Evolutionary conservation across 2,329 filamentous ascomycete species (phyloP), one percentile per base, ranked within the genome.

Genomic region (Ophiostoma pallidulum): DNA sequence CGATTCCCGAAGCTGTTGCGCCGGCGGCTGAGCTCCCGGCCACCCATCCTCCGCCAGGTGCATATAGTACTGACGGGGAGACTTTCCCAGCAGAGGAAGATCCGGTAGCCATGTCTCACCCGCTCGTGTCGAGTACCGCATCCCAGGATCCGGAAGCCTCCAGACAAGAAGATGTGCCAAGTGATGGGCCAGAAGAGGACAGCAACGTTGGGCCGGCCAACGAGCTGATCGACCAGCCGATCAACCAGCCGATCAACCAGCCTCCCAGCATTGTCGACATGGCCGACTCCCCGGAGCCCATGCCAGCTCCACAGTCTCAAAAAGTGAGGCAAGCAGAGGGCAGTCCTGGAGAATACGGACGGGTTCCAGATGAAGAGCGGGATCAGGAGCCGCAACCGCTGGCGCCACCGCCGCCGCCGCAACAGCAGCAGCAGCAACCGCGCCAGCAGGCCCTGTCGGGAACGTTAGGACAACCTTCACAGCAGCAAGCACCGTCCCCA

Each of bases 1-100:
- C 77, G 2, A 73, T 82, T 19, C 60, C 65, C 16, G 64, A 61
- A 48, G 58, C 65, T 8, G 54, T 66, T 35, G 73, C 29, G 5
- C 4, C 29, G 6, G n/a, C n/a, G n/a, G 12, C 16, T 9, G 36
- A 38, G 1, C 12, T 43, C n/a, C 37, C 41, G 24, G 24, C 10
- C 10, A 5, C 24, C 10, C 6, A 28, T 10, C 24, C 24, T 28
- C 24, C 10, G 10, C 6, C 10, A 5, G 24, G 24, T 10, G 24
- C 10, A 6, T 28, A 28, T 28, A 10, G 6, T 28, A 6, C 24
- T 6, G 6, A 28, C 10, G 6, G 10, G 24, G 24, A 28, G 10
- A 10, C 24, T 28, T 5, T 10, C 24, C 5, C 10, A 28, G 6
- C 24, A 10, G 24, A 28, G 24, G 24, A 28, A 28, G 24, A 28